phyloP scores from a whole-genome alignment of 805 yeast species.

The Millerozyma acaciae region DNA sequence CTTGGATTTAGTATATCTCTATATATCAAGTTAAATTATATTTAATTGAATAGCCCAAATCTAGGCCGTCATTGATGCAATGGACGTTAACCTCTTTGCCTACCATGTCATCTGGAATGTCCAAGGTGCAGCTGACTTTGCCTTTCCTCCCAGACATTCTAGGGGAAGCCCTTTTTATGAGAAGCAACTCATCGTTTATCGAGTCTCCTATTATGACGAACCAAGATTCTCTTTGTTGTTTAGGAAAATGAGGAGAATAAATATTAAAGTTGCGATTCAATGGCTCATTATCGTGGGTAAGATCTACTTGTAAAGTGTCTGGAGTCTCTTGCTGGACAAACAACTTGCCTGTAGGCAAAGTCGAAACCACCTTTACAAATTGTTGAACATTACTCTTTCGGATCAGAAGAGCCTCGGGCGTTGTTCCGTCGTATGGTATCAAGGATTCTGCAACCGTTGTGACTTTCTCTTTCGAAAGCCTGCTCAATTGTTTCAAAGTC shows the following conservation, averaged over 20 bases:
- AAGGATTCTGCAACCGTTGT: no score
- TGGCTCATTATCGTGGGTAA: slow-evolving; percentile 52
- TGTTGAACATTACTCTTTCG: no score
- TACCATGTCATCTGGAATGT: slow-evolving; percentile 45
- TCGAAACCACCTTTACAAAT: slow-evolving; percentile 50
- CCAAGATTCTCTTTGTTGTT: slow-evolving; percentile 92
- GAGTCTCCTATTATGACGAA: slow-evolving; percentile 60
- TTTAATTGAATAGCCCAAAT: slow-evolving; percentile 38
- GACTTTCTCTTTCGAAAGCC: no score
- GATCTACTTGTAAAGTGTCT: slow-evolving; percentile 37
- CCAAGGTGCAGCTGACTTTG: slow-evolving; percentile 40
- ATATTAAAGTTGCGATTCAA: slow-evolving; percentile 59
- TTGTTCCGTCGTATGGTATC: no score
- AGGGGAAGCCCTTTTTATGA: slow-evolving; percentile 77
- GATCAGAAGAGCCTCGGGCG: no score
- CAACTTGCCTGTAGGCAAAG: slow-evolving; percentile 60
- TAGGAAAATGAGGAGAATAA: slow-evolving; percentile 79
- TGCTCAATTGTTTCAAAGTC: no score
- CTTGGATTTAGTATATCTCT: no score
- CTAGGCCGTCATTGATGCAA: slow-evolving; percentile 65
- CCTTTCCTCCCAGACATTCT: slow-evolving; percentile 34
- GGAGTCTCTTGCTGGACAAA: slow-evolving; percentile 32
- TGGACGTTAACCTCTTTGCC: slow-evolving; percentile 46
- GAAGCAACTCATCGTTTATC: slow-evolving; percentile 49
- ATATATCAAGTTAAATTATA: slow-evolving; percentile 2